A percentile compares a stretch with the other conserved stretches of the same genome.
These are phyloP conservation scores for Saccharomycopsis fermentans DNA, from an alignment of 805 yeast species.

Conservation along the genomic window DNA sequence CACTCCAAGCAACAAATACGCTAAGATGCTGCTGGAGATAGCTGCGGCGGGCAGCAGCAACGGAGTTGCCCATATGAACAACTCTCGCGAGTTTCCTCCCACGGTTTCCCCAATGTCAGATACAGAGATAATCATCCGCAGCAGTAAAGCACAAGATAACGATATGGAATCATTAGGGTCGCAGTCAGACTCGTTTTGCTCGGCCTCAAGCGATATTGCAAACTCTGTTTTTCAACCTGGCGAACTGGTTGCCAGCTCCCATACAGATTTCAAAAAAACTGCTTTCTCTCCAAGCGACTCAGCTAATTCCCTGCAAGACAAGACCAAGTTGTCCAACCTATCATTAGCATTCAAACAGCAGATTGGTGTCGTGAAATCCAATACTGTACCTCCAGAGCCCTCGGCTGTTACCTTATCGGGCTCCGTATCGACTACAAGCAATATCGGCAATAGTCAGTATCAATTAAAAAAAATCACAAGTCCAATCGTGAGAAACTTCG, in stretches of 20 bases:
- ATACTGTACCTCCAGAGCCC: background rate
- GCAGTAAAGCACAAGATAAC: background rate
- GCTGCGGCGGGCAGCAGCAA: background rate
- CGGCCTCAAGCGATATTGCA: slow-evolving; percentile 8
- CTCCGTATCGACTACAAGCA: background rate
- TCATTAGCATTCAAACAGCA: slow-evolving; percentile 13
- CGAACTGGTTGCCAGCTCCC: background rate
- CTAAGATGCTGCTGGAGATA: background rate
- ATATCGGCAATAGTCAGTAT: background rate
- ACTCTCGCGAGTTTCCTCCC: background rate
- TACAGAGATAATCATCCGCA: background rate
- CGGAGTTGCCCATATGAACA: background rate
- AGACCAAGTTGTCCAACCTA: slow-evolving; percentile 6
- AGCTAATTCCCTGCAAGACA: background rate
- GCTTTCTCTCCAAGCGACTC: background rate
- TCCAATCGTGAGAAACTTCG: background rate
- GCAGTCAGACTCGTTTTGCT: slow-evolving; percentile 12
- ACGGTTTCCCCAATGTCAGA: background rate
- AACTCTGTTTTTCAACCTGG: background rate
- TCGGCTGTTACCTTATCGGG: background rate
- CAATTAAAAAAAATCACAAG: background rate
- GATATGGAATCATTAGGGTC: background rate
- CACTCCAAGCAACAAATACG: background rate
- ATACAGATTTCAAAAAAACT: background rate
- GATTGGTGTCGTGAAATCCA: background rate